phyloP scores from a whole-genome alignment of 179 eudicot species.

The Silene noctiflora region DNA sequence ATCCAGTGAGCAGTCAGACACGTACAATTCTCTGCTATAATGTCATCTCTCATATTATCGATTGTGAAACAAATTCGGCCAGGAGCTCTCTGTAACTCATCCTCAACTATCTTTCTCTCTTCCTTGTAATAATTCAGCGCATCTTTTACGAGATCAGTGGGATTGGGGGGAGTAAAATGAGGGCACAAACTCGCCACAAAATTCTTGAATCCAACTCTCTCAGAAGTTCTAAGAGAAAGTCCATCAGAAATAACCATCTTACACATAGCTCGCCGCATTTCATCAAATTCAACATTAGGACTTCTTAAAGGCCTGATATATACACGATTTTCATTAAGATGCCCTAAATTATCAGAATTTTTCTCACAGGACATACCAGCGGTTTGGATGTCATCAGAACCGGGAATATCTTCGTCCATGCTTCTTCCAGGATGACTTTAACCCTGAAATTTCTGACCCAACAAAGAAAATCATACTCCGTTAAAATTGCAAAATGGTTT shows the following conservation, averaged over 20 bases:
- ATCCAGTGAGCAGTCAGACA: slow-evolving; percentile 19
- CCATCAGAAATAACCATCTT: not conserved
- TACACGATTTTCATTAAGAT: not conserved
- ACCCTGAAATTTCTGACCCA: not conserved
- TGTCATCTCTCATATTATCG: slow-evolving; percentile 14
- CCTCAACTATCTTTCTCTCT: slow-evolving; percentile 6
- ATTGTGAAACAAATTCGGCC: slow-evolving; percentile 13
- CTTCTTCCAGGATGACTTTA: not conserved
- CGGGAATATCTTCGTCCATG: not conserved
- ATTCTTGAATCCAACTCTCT: slow-evolving; percentile 2
- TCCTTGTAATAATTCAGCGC: slow-evolving; percentile 1
- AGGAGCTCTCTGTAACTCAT: slow-evolving; percentile 7
- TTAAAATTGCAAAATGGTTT: too few species aligned
- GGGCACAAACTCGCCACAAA: not conserved
- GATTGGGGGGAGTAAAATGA: not conserved
- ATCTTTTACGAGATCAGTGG: slow-evolving; percentile 6
- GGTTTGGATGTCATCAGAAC: not conserved
- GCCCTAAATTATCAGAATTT: not conserved
- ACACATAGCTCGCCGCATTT: slow-evolving; percentile 12
- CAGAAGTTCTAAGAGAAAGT: slow-evolving; percentile 7
- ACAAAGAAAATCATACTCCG: not conserved
- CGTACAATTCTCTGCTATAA: not conserved
- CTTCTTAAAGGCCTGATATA: not conserved
- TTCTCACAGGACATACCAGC: not conserved
- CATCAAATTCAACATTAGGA: not conserved